phyloP scores from a whole-genome alignment of 2,329 filamentous ascomycete species.

The Phaeosphaeriaceae sp. region DNA sequence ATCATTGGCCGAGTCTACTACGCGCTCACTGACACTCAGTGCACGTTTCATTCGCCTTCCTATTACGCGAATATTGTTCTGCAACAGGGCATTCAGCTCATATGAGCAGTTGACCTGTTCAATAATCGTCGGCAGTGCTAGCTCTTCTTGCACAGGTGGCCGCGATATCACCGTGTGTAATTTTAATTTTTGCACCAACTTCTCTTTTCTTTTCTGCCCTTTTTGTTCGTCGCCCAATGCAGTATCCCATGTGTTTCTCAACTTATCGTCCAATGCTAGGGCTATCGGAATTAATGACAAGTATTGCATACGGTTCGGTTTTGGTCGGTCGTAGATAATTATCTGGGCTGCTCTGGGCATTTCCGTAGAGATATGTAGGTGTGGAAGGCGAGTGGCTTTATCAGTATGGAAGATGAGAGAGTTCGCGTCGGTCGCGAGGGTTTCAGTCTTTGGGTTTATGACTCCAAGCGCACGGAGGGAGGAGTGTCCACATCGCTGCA shows the following conservation, averaged over 20 bases:
- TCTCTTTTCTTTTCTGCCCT: constrained; percentile 66
- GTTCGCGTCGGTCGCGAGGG: constrained; percentile 65
- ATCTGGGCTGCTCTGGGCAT: constrained; percentile 79
- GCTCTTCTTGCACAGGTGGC: constrained; percentile 79
- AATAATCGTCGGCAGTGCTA: constrained; percentile 78
- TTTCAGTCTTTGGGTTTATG: constrained; percentile 67
- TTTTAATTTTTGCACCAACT: constrained; percentile 83
- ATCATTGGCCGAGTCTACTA: constrained; percentile 90
- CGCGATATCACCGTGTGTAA: constrained; percentile 84
- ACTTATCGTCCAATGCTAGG: constrained; percentile 75
- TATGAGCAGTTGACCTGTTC: constrained; percentile 96
- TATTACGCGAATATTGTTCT: constrained; percentile 87
- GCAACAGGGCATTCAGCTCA: constrained; percentile 83
- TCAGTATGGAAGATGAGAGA: constrained; percentile 68
- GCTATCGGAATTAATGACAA: constrained; percentile 90
- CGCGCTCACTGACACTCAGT: constrained; percentile 90
- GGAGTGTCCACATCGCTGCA: constrained; percentile 80
- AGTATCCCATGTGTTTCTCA: constrained; percentile 47
- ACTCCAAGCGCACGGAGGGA: constrained; percentile 86
- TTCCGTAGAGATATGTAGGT: constrained; percentile 69
- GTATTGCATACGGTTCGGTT: constrained; percentile 92
- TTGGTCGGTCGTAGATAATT: constrained; percentile 85
- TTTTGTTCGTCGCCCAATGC: constrained; percentile 66
- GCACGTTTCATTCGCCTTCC: constrained; percentile 81
- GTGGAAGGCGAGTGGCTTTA: constrained; percentile 69